Conservation (phyloP, 1,139 yeast species). For the Protomyces macrosporus region DNA sequence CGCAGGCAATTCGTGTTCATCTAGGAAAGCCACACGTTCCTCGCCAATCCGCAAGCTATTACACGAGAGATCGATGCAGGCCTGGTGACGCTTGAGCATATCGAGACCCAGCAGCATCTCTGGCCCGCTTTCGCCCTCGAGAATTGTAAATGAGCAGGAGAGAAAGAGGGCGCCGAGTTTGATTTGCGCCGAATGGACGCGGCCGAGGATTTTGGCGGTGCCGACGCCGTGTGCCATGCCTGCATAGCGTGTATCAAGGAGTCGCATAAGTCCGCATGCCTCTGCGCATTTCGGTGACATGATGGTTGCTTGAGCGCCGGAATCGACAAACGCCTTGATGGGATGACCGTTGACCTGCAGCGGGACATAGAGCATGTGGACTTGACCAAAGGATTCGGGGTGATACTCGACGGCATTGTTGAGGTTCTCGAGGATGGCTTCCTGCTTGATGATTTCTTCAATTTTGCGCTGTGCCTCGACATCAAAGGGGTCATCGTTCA, state of each 20-base stretch:
- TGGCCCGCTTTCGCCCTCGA: conserved; percentile 50
- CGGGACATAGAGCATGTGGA: conserved; percentile 75
- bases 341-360: conserved; percentile 71
- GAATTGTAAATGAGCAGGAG: conserved; percentile 77
- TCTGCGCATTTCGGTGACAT: conserved; percentile 74
- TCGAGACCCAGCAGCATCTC: conserved; percentile 54
- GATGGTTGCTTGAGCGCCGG: conserved; percentile 91
- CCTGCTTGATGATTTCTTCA: conserved; percentile 56
- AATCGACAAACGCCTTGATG: conserved; percentile 89
- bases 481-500: conserved; percentile 63
- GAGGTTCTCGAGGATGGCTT: conserved; percentile 72
- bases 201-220: conserved; percentile 67
- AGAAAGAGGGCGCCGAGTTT: conserved; percentile 61
- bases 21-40: conserved; percentile 63
- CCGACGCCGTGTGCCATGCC: conserved; percentile 94
- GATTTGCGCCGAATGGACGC: conserved; percentile 83
- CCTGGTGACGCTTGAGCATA: conserved; percentile 84
- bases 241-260: conserved; percentile 73
- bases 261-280: conserved; percentile 59
- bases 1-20: conserved; percentile 66
- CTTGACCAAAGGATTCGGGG: conserved; percentile 80
- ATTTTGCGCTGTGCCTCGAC: conserved; percentile 67
- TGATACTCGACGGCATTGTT: conserved; percentile 75
- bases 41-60: conserved; percentile 69
- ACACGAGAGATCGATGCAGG: conserved; percentile 64